Evolutionary conservation across 257 asterid genomes (phyloP), one percentile per base, ranked within the genome.

Genomic region (Nicotiana tabacum): DNA sequence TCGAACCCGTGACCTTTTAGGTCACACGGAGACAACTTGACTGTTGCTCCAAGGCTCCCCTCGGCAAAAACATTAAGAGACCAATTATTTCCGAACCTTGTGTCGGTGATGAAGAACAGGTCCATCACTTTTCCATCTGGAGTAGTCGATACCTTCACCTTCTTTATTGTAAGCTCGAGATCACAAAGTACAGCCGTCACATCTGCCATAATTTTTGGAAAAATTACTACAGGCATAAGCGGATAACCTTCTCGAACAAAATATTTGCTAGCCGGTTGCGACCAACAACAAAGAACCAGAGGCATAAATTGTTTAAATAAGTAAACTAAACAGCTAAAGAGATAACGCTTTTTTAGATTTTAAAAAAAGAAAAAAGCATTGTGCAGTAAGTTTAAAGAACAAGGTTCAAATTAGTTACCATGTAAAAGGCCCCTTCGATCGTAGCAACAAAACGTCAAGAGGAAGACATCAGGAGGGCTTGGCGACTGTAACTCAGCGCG

Each of bases 61-160:
- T 39, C 48, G 9, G 48, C 48, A 43, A 43, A 43, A 43, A 69
- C 58, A 10, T 10, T 43, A 70, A 70, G 15, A 21, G 79, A 11
- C 58, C 1, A 46, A 72, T 9, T 55, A 64, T 53, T 57, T 85
- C 29, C 55, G 68, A 83, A 94, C 98, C 98, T 94, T 62, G 90
- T 87, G 83, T 94, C 98, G 0, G 97, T 93, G 81, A 94, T 88
- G 91, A 92, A 94, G 92, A 94, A 93, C 86, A 94, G 92, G 46
- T 93, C 97, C 92, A 94, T 87, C 77, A 92, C 97, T 91, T 87
- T 94, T 85, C 97, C 97, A 39, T 94, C 98, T 30, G 98, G 98
- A 27, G 98, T 94, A 46, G 97, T 94, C n/a, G 97, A 93, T 24
- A 93, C 91, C 85, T 94, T 94, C 60, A 94, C 98, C 89, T 87